Evolutionary conservation across 768 basidiomycete species (phyloP), one percentile per base, ranked within the genome.

Genomic region (Rhodotorula diobovata): DNA sequence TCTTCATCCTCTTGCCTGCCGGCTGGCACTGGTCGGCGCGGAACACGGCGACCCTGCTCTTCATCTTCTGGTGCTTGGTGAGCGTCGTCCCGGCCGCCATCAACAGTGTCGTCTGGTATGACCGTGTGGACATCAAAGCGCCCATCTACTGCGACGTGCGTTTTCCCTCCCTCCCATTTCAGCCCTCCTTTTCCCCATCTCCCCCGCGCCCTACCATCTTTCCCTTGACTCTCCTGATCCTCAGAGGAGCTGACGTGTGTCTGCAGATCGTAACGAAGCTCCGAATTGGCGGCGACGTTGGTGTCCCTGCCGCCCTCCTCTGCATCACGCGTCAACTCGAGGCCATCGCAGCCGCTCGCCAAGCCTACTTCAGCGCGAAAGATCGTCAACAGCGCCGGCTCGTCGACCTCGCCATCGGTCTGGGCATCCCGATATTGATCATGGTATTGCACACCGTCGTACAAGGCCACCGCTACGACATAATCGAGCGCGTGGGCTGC

Each of bases 371-470:
- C 64, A 66, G 39, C 53, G 50, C 43, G 18, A 63, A 64, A 16
- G 68, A 69, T 59, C 69, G 69, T 16, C 75, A 78, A 63, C 81
- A 81, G 30, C 84, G 83, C 14, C 85, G 86, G 53, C 74, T 82
- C 58, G 82, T 88, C 63, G 85, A 87, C 73, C 79, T 90, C 56
- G 81, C 76, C 7, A 80, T 66, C 43, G 64, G 84, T 2, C 46
- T 71, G 4, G 70, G 64, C 10, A 25, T 71, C 21, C 70, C 70
- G 7, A 25, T 41, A 25, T 48, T 66, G 16, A 35, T 67, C 4
- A 66, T 70, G 69, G 50, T 53, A 6, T 53, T 61, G 20, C 69
- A 70, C 63, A 63, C 63, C 32, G 63, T 70, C 43, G 63, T 66
- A 8, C 69, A 70, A 41, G 69, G 70, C 4, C 70, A 71, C 54